Evolutionary conservation across 2,329 filamentous ascomycete species (phyloP), one percentile per base, ranked within the genome.

Genomic region (Trichoderma gracile): DNA sequence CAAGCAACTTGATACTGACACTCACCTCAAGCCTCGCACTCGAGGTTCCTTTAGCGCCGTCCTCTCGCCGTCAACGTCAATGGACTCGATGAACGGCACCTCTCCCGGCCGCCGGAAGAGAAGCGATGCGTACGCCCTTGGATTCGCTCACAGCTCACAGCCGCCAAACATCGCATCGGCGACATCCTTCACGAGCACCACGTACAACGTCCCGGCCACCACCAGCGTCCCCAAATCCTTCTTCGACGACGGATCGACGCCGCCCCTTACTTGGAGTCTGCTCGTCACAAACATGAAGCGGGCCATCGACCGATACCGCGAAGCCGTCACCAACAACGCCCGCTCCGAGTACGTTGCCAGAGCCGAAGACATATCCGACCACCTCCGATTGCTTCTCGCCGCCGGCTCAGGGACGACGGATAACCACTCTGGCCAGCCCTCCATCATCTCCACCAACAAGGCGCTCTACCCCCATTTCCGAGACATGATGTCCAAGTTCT

Each of bases 401-500:
- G 95, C 95, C 63, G 95, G 93, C 9, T 99, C 95, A 40, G 93
- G 94, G 63, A 99, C 95, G 1, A 99, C 95, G 0, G 95, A 99
- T 78, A 99, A 99, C 73, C 95, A 99, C 76, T 98, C 95, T 21
- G 95, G 95, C 47, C 96, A 98, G 70, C 95, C 95, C 5, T 98
- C 95, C n/a, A 97, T 99, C 72, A 99, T 99, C 66, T 97, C 93
- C 7, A 96, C 92, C 5, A 99, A 99, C 81, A 98, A 98, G 76
- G 91, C 93, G 0, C 81, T 99, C 17, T 98, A 98, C 73, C 95
- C 95, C 25, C 93, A 98, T 77, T 99, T 99, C 78, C 85, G 95
- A 61, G 95, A 98, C 74, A 98, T 98, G 89, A 99, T 99, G 95
- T 98, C 95, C 50, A 93, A 96, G 71, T 99, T 99, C 76, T 98